Percentiles rank a stretch among this genome's conserved stretches.
These are phyloP conservation scores for Cyberlindnera euphorbiae DNA, from an alignment of 805 yeast species.

Conservation along the genomic window DNA sequence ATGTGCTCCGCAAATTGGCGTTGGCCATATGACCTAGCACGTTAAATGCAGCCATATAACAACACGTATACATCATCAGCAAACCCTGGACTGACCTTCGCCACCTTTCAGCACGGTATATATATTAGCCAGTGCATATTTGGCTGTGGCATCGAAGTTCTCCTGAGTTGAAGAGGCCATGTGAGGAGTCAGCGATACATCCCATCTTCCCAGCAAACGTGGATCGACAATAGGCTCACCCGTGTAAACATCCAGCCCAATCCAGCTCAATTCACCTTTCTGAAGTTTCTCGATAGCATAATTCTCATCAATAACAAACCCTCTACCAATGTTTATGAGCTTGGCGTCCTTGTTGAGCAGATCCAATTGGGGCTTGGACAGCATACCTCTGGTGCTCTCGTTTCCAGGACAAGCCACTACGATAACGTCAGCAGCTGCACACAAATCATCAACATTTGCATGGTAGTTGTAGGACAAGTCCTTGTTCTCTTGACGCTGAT, in stretches of 20 bases:
- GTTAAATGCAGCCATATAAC: too few relatives aligned
- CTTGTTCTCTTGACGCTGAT: slow-evolving; percentile 42
- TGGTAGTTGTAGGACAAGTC: slow-evolving; percentile 32
- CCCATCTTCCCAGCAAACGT: slow-evolving; percentile 28
- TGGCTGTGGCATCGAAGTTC: slow-evolving; percentile 40
- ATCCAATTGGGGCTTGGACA: slow-evolving; percentile 38
- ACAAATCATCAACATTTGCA: slow-evolving; percentile 29
- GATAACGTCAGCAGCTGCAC: slow-evolving; percentile 43
- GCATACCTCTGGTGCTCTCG: slow-evolving; percentile 43
- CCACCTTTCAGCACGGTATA: slow-evolving; percentile 31
- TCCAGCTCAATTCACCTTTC: slow-evolving; percentile 43
- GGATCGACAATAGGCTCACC: slow-evolving; percentile 43
- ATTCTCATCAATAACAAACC: slow-evolving; percentile 44
- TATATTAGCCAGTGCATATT: slow-evolving; percentile 41
- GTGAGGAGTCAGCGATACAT: slow-evolving; percentile 56
- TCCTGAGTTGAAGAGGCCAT: slow-evolving; percentile 53
- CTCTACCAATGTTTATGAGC: slow-evolving; percentile 59
- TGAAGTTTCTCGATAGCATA: slow-evolving; percentile 37
- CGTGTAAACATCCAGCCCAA: slow-evolving; percentile 59
- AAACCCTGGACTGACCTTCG: slow-evolving; percentile 21
- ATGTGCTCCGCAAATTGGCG: too few relatives aligned
- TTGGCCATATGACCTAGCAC: too few relatives aligned
- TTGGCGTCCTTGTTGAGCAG: slow-evolving; percentile 36
- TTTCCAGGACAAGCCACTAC: slow-evolving; percentile 57
- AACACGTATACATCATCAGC: not conserved